Evolutionary conservation across 148 eudicot genomes (phyloP).

Genomic region (Persicaria maculosa): DNA sequence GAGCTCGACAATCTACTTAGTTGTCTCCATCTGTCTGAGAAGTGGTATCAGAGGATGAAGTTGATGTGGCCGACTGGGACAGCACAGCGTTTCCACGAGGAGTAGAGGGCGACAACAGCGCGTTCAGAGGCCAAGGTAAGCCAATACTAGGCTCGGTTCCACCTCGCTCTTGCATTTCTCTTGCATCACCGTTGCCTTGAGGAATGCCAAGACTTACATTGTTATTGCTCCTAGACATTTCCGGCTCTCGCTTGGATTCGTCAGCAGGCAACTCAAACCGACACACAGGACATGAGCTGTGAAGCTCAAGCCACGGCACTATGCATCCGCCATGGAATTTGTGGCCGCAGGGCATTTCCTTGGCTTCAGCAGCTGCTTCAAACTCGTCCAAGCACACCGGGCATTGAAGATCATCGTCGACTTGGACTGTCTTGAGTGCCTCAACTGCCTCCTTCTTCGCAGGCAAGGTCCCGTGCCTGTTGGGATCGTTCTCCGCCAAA

Average conservation of each 20-base stretch:
- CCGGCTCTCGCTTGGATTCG: constrained; percentile 20
- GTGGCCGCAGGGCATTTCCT: constrained; percentile 38
- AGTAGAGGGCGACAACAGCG: background rate
- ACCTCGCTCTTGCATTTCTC: background rate
- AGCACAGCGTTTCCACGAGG: background rate
- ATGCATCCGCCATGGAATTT: constrained; percentile 29
- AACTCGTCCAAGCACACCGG: constrained; percentile 53
- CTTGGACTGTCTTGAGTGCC: constrained; percentile 38
- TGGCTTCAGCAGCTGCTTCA: constrained; percentile 21
- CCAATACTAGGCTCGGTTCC: background rate
- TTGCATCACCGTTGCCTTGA: background rate
- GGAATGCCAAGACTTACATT: background rate
- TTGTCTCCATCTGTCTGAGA: background rate
- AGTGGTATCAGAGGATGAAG: background rate
- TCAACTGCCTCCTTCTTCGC: constrained; percentile 54
- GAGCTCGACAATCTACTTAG: background rate
- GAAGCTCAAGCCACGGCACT: constrained; percentile 37
- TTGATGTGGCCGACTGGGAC: background rate
- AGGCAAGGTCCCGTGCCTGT: constrained; percentile 58
- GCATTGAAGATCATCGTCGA: constrained; percentile 36
- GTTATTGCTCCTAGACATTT: background rate
- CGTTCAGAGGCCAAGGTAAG: constrained; percentile 4
- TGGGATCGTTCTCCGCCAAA: constrained; percentile 63
- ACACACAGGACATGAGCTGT: constrained; percentile 41
- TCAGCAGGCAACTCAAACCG: constrained; percentile 39